Conservation (phyloP, 306 rosid genomes). For the Alnus glutinosa region DNA sequence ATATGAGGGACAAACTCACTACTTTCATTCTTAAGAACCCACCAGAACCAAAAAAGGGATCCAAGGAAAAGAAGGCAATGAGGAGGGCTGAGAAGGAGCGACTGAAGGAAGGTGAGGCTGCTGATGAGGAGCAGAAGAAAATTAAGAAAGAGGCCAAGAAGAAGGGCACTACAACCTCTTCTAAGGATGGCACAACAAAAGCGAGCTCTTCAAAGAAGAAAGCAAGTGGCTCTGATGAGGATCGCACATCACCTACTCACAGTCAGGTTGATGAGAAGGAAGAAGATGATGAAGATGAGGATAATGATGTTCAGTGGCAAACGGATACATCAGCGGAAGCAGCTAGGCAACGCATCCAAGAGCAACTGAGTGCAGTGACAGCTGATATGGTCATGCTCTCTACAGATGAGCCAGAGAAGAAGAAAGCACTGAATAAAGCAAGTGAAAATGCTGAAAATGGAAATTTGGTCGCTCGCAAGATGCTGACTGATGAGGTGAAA, state of each 20-base stretch:
- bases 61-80: constrained; percentile 69
- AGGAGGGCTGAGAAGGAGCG: constrained; percentile 76
- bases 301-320: constrained; percentile 56
- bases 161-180: constrained; percentile 38
- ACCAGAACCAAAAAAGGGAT: constrained; percentile 59
- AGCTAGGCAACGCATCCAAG: constrained; percentile 57
- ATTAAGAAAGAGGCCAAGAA: constrained; percentile 60
- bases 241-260: constrained; percentile 45
- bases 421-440: constrained; percentile 14
- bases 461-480: constrained; percentile 11
- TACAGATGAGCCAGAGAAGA: constrained; percentile 47
- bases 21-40: constrained; percentile 68
- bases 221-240: constrained; percentile 61
- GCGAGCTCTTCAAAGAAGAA: constrained; percentile 51
- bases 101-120: constrained; percentile 63
- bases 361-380: constrained; percentile 60
- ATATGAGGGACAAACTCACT: constrained; percentile 75
- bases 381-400: constrained; percentile 75
- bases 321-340: constrained; percentile 66
- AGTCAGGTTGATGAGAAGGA: constrained; percentile 43
- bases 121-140: constrained; percentile 61
- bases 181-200: constrained; percentile 42
- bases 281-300: constrained; percentile 33
- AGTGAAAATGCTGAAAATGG: constrained; percentile 44
- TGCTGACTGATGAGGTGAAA: constrained; percentile 45